Conservation (phyloP, 768 basidiomycete genomes). For the Tulasnella calospora region DNA sequence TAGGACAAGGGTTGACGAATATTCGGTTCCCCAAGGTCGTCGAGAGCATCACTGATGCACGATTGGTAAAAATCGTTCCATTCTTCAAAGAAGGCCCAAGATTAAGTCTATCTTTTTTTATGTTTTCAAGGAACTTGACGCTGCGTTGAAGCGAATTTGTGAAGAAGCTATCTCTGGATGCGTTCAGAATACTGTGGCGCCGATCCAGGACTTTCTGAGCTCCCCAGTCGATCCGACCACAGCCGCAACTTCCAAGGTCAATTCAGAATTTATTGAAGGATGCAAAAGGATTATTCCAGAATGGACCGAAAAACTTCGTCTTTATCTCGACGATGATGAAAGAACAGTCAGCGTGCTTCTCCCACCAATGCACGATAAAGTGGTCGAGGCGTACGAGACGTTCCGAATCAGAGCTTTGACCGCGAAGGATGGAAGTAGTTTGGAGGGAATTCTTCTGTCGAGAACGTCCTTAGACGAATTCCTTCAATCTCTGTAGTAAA, state of each 20-base stretch:
- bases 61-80: constrained; percentile 50
- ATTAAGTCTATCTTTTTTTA: not conserved
- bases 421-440: not conserved
- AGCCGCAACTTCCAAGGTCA: constrained; percentile 37
- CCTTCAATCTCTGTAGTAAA: not conserved
- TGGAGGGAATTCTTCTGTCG: not conserved
- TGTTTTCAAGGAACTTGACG: constrained; percentile 44
- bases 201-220: constrained; percentile 58
- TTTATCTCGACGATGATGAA: constrained; percentile 75
- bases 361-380: constrained; percentile 66
- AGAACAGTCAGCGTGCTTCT: constrained; percentile 74
- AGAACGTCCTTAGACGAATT: not conserved
- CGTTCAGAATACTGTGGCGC: constrained; percentile 51
- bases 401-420: constrained; percentile 34
- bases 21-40: constrained; percentile 54
- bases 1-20: constrained; percentile 43
- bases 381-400: constrained; percentile 67
- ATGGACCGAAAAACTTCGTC: constrained; percentile 53
- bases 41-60: constrained; percentile 64
- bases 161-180: constrained; percentile 73
- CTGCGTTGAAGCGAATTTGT: constrained; percentile 76
- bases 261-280: constrained; percentile 51
- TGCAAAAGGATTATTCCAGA: constrained; percentile 54
- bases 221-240: constrained; percentile 37
- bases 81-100: not conserved